phyloP scores from a whole-genome alignment of 2,329 filamentous ascomycete species.

The Tympanopsis confertula region DNA sequence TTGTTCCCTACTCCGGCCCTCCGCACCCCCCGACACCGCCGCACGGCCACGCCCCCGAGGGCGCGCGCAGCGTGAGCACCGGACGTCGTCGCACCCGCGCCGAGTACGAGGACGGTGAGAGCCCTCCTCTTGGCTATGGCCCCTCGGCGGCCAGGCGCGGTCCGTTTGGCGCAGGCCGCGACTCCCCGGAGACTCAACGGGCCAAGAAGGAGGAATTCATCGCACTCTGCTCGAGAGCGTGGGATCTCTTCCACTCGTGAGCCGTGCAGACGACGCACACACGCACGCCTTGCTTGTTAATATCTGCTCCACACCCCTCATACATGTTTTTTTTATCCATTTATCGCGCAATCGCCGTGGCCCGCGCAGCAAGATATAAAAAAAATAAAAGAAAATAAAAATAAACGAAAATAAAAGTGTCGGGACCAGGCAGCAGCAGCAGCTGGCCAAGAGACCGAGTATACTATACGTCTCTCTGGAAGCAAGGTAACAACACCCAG shows the following conservation, averaged over 20 bases:
- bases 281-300: constrained; percentile 11
- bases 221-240: constrained; percentile 73
- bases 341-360: constrained; percentile 4
- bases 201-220: constrained; percentile 92
- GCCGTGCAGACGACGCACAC: too few relatives aligned
- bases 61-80: constrained; percentile 22
- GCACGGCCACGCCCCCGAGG: constrained; percentile 52
- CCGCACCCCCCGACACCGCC: constrained; percentile 89
- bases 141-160: constrained; percentile 49
- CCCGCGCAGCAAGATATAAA: constrained; percentile 4
- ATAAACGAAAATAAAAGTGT: too few relatives aligned
- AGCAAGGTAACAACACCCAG: not conserved
- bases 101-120: constrained; percentile 88
- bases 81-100: constrained; percentile 66
- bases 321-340: constrained; percentile 6
- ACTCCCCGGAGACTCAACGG: constrained; percentile 70
- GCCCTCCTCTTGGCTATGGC: constrained; percentile 70
- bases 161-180: constrained; percentile 70
- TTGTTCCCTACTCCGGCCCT: constrained; percentile 83
- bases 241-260: constrained; percentile 94
- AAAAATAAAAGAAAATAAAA: constrained; percentile 4
- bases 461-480: constrained; percentile 2
- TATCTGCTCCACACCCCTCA: constrained; percentile 12
- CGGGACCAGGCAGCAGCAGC: too few relatives aligned
- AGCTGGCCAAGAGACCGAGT: too few relatives aligned